phyloP scores from a whole-genome alignment of 106 monocot genomes.

The Acorus calamus region DNA sequence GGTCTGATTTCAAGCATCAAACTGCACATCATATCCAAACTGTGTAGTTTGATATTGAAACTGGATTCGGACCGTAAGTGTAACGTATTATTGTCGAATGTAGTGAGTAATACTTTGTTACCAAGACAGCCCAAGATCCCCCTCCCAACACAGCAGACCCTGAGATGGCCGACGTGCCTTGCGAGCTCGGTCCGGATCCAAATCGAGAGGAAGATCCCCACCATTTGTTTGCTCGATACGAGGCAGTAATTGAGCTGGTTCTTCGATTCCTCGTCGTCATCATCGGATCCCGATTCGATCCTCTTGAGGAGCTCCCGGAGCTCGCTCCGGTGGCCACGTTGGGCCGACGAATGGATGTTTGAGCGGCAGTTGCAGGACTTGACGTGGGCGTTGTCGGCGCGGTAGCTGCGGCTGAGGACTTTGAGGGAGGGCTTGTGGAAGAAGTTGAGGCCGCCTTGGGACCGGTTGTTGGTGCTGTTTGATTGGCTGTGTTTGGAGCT shows the following conservation, averaged over 20 bases:
- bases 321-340: slow-evolving; percentile 18
- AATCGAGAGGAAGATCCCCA: slow-evolving; percentile 81
- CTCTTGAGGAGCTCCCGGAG: slow-evolving; percentile 46
- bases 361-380: slow-evolving; percentile 68
- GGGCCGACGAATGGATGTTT: slow-evolving; percentile 10
- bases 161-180: slow-evolving; percentile 61
- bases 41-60: no score
- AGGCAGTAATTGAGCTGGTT: slow-evolving; percentile 36
- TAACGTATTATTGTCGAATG: no score
- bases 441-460: slow-evolving; percentile 27
- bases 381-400: slow-evolving; percentile 27
- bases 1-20: no score
- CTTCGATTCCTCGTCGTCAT: slow-evolving; percentile 21
- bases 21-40: no score
- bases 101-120: slow-evolving; percentile 53
- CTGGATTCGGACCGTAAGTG: no score
- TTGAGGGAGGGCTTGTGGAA: slow-evolving; percentile 75
- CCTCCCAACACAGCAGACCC: slow-evolving; percentile 64
- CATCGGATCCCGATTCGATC: slow-evolving; percentile 31
- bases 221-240: slow-evolving; percentile 92
- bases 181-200: slow-evolving; percentile 86
- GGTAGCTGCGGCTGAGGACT: slow-evolving; percentile 46
- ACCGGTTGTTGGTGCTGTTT: slow-evolving; percentile 20
- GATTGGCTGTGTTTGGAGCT: slow-evolving; percentile 3
- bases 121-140: slow-evolving; percentile 92